A percentile compares a stretch with the other conserved stretches of the same genome.
These are phyloP conservation scores for Candida insectalens DNA, from an alignment of 805 yeast genomes.

Conservation along the genomic window DNA sequence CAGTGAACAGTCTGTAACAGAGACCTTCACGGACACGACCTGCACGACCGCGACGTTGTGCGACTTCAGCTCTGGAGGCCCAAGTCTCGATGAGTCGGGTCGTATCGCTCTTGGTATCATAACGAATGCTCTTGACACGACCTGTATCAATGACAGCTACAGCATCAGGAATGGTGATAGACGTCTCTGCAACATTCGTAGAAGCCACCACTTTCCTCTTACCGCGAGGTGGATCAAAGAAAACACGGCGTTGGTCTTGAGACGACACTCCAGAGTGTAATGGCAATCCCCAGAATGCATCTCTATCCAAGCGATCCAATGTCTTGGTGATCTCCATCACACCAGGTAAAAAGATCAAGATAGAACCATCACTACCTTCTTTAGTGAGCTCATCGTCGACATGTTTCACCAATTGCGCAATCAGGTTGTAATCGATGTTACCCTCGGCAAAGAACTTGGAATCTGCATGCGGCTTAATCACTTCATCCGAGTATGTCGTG, in stretches of 20 bases:
- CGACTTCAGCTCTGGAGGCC: conserved; percentile 84
- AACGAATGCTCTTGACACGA: conserved; percentile 67
- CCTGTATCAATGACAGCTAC: conserved; percentile 90
- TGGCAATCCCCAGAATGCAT: conserved; percentile 46
- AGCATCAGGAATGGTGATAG: conserved; percentile 92
- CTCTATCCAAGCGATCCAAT: conserved; percentile 27
- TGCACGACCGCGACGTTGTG: conserved; percentile 95
- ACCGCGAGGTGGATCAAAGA: conserved; percentile 42
- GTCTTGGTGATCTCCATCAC: conserved; percentile 75
- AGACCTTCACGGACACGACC: conserved; percentile 84
- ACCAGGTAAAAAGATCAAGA: conserved; percentile 84
- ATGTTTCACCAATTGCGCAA: conserved; percentile 42
- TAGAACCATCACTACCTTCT: conserved; percentile 52
- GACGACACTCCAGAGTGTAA: conserved; percentile 84
- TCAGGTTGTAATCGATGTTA: conserved; percentile 64
- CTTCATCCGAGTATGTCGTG: conserved; percentile 18
- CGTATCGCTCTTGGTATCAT: conserved; percentile 57
- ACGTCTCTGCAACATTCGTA: conserved; percentile 94
- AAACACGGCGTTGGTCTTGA: conserved; percentile 72
- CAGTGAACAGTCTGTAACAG: conserved; percentile 74
- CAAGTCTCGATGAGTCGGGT: conserved; percentile 69
- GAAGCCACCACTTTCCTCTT: conserved; percentile 74
- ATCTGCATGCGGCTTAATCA: conserved; percentile 48
- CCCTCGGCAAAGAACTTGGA: conserved; percentile 59
- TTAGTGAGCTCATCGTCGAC: conserved; percentile 39